Conservation (phyloP, 345 rosid genomes). For the Bruguiera parviflora region DNA sequence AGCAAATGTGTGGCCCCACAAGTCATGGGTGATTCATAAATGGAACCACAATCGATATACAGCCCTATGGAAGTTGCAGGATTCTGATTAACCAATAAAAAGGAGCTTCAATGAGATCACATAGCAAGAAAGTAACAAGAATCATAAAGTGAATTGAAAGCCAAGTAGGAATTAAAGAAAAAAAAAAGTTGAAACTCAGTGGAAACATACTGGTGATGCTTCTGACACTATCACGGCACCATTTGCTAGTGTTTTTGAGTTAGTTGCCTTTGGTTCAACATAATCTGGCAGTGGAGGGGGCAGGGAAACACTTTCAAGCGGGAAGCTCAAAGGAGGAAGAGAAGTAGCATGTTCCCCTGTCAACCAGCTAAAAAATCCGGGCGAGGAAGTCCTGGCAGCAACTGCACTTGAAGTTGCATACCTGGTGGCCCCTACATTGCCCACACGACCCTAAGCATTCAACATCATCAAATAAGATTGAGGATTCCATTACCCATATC, state of each 20-base stretch:
- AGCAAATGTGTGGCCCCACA: conserved; percentile 78
- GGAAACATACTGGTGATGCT: conserved; percentile 44
- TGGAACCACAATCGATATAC: conserved; percentile 67
- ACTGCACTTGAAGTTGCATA: conserved; percentile 62
- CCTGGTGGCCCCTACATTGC: conserved; percentile 37
- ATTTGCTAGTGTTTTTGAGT: conserved; percentile 63
- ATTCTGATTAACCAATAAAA: conserved; percentile 41
- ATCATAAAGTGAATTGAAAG: background rate
- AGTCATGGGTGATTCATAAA: conserved; percentile 62
- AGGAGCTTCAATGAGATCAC: background rate
- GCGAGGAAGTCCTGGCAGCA: conserved; percentile 40
- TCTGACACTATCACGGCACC: conserved; percentile 74
- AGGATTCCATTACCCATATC: background rate
- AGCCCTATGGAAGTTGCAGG: conserved; percentile 83
- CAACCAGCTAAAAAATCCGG: conserved; percentile 63
- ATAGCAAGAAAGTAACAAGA: conserved; percentile 5
- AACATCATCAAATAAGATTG: background rate
- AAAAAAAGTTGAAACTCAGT: background rate
- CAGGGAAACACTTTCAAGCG: conserved; percentile 52
- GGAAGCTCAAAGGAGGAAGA: conserved; percentile 53
- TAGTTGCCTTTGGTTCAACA: conserved; percentile 55
- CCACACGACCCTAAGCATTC: conserved; percentile 42
- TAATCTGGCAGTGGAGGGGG: conserved; percentile 60
- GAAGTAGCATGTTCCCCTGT: conserved; percentile 46
- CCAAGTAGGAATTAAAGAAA: background rate